These are phyloP conservation scores for Ascochyta rabiei DNA, from an alignment of 2,329 filamentous ascomycete genomes.

Conservation along the genomic window DNA sequence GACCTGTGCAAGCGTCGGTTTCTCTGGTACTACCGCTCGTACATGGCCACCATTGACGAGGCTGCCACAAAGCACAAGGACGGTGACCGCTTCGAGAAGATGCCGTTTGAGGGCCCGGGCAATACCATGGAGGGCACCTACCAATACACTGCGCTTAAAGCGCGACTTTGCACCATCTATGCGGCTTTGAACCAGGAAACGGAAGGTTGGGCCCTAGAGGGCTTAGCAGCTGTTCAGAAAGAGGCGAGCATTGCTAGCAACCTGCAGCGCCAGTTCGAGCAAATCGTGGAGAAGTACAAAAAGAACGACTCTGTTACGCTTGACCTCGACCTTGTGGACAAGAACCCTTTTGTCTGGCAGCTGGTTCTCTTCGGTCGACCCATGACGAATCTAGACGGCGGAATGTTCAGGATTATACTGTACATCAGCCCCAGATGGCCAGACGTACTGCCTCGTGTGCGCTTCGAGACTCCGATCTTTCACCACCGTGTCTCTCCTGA, in stretches of 20 bases:
- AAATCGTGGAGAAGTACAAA: conserved; percentile 78
- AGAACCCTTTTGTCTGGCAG: conserved; percentile 88
- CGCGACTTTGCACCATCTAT: conserved; percentile 72
- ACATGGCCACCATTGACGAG: conserved; percentile 72
- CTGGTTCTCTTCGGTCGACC: conserved; percentile 89
- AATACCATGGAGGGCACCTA: conserved; percentile 90
- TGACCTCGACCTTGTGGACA: conserved; percentile 75
- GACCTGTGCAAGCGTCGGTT: conserved; percentile 91
- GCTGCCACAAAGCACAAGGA: conserved; percentile 68
- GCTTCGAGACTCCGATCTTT: conserved; percentile 80
- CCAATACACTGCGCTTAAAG: conserved; percentile 76
- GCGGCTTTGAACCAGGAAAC: conserved; percentile 74
- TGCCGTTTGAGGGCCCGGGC: conserved; percentile 81
- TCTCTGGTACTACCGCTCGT: conserved; percentile 94
- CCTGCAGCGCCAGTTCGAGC: conserved; percentile 82
- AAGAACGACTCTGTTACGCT: conserved; percentile 71
- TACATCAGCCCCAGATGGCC: conserved; percentile 85
- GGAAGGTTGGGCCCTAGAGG: conserved; percentile 72
- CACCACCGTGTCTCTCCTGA: conserved; percentile 84
- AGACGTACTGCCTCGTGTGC: conserved; percentile 83
- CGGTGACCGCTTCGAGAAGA: conserved; percentile 70
- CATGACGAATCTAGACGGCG: conserved; percentile 89
- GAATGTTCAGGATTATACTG: conserved; percentile 82
- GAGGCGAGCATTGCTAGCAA: conserved; percentile 81
- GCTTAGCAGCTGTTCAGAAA: conserved; percentile 64